Conservation (phyloP, 768 basidiomycete genomes). For the Lepiota brunneoincarnata region DNA sequence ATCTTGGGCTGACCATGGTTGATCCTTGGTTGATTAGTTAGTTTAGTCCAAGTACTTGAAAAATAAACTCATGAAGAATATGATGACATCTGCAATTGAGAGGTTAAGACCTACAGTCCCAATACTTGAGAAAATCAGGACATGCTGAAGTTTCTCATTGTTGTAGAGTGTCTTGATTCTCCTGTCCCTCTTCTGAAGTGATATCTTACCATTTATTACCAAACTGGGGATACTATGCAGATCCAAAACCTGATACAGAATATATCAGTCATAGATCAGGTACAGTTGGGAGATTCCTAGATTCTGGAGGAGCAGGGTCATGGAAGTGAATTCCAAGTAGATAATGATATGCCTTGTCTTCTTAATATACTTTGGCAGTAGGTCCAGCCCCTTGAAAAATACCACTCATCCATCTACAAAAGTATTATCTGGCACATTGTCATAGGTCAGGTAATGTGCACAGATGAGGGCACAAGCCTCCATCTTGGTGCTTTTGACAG, state of each 20-base stretch:
- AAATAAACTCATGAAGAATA: not conserved
- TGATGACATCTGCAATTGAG: not conserved
- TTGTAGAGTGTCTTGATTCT: no score
- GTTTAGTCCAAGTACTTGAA: no score
- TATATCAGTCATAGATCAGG: no score
- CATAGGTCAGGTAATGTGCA: constrained; percentile 1
- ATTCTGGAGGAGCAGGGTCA: constrained; percentile 17
- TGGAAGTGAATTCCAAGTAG: constrained; percentile 17
- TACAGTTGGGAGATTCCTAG: not conserved
- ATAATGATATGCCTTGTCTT: constrained; percentile 9
- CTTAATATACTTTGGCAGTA: not conserved
- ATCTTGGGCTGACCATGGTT: constrained; percentile 12
- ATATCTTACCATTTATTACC: no score
- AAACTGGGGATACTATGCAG: not conserved
- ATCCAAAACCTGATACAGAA: not conserved
- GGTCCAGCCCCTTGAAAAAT: not conserved
- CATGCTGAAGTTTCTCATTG: no score
- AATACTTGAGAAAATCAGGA: constrained; percentile 10
- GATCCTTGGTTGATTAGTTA: not conserved
- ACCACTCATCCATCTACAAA: not conserved
- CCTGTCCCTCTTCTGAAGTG: no score
- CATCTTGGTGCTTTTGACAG: constrained; percentile 17
- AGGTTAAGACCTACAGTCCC: constrained; percentile 5
- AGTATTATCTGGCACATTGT: not conserved
- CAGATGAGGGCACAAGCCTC: constrained; percentile 9